Evolutionary conservation across 192 early-diverging fungal species (phyloP).

Genomic region (Dimargaris xerosporica): DNA sequence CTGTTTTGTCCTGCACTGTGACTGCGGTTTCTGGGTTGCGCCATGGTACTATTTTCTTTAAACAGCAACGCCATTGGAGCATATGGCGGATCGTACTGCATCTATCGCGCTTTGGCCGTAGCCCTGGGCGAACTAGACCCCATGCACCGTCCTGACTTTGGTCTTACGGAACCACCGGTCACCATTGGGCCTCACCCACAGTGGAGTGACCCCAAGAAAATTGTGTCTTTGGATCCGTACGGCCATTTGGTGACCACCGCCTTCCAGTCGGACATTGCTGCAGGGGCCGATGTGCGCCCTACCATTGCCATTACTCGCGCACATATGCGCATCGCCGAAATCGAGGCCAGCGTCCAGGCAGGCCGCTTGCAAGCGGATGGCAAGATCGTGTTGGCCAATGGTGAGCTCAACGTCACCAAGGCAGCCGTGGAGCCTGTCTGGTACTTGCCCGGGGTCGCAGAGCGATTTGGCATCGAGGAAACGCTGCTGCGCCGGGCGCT

Average conservation of each 20-base stretch:
- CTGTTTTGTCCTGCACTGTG: too few relatives aligned
- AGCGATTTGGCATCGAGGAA: conserved; percentile 75
- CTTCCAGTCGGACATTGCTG: conserved; percentile 40
- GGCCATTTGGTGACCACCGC: conserved; percentile 60
- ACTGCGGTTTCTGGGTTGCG: too few relatives aligned
- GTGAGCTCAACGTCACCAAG: conserved; percentile 79
- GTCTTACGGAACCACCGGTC: conserved; percentile 73
- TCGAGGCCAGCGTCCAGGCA: conserved; percentile 51
- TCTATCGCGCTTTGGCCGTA: conserved; percentile 82
- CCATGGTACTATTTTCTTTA: neutral
- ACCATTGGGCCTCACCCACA: conserved; percentile 59
- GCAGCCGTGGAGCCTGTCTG: conserved; percentile 92
- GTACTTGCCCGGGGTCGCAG: conserved; percentile 84
- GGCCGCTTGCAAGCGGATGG: conserved; percentile 62
- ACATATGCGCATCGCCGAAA: conserved; percentile 89
- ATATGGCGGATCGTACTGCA: conserved; percentile 79
- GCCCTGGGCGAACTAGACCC: conserved; percentile 74
- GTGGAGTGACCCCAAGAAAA: conserved; percentile 74
- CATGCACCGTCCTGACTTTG: conserved; percentile 73
- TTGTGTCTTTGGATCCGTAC: conserved; percentile 89
- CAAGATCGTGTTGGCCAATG: conserved; percentile 54
- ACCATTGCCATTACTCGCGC: conserved; percentile 86
- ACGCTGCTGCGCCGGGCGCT: conserved; percentile 63
- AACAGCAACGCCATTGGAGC: conserved; percentile 85
- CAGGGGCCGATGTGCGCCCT: conserved; percentile 71